phyloP scores from a whole-genome alignment of 768 basidiomycete species.

The Neoboletus subvelutipes region DNA sequence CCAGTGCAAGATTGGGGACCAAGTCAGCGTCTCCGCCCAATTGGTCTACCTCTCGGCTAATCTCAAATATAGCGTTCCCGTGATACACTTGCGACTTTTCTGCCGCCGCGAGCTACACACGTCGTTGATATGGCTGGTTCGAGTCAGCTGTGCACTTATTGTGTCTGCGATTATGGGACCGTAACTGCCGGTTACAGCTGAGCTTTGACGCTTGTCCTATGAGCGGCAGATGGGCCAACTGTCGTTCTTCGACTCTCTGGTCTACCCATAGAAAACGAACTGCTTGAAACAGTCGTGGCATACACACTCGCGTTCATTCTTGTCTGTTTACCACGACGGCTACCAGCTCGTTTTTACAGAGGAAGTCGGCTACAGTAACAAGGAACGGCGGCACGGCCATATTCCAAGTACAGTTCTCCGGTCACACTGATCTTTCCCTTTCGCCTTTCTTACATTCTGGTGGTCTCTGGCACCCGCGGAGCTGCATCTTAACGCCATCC shows the following conservation, averaged over 20 bases:
- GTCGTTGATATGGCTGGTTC: not conserved
- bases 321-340: not conserved
- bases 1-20: conserved; percentile 2
- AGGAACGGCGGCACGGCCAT: not conserved
- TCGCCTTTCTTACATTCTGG: not conserved
- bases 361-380: not conserved
- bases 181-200: not conserved
- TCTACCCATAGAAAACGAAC: not conserved
- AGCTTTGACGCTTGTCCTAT: not conserved
- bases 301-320: not conserved
- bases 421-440: not conserved
- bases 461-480: conserved; percentile 1
- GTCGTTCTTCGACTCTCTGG: not conserved
- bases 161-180: not conserved
- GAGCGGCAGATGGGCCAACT: not conserved
- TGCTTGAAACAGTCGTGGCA: not conserved
- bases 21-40: not conserved
- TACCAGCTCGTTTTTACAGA: not conserved
- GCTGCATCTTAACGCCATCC: not conserved
- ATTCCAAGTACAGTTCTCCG: not conserved
- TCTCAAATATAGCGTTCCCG: not conserved
- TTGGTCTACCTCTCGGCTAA: not conserved
- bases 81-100: not conserved
- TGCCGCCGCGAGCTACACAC: conserved; percentile 3
- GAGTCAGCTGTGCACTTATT: not conserved